Conservation (phyloP, 306 rosid genomes). For the Gastrolobium villosum region DNA sequence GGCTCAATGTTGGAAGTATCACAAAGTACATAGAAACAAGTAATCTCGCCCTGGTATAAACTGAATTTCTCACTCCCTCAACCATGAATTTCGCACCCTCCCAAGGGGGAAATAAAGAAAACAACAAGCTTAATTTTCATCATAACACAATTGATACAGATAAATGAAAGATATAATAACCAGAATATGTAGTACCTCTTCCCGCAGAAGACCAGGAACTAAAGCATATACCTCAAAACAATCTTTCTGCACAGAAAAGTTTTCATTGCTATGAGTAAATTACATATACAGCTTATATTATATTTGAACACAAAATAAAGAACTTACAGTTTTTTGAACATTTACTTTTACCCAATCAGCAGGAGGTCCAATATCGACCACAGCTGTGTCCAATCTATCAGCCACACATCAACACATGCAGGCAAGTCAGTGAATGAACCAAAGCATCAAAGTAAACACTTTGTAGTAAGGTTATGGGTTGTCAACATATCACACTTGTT, state of each 20-base stretch:
- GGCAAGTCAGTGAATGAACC: slow-evolving; percentile 45
- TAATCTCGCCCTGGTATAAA: not conserved
- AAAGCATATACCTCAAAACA: slow-evolving; percentile 96
- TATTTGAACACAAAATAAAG: slow-evolving; percentile 32
- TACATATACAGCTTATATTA: slow-evolving; percentile 23
- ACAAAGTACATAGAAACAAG: slow-evolving; percentile 12
- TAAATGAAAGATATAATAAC: not conserved
- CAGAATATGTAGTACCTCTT: slow-evolving; percentile 75
- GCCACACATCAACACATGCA: slow-evolving; percentile 45
- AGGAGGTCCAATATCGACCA: slow-evolving; percentile 90
- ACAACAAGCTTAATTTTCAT: not conserved
- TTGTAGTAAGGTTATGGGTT: slow-evolving; percentile 29
- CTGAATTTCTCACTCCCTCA: slow-evolving; percentile 24
- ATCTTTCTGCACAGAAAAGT: slow-evolving; percentile 77
- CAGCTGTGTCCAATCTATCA: slow-evolving; percentile 82
- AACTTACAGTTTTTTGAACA: slow-evolving; percentile 93
- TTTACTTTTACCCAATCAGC: slow-evolving; percentile 99
- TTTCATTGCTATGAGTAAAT: slow-evolving; percentile 40
- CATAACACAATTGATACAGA: slow-evolving; percentile 26
- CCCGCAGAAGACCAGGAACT: slow-evolving; percentile 99
- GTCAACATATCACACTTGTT: slow-evolving; percentile 36
- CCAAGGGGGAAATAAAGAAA: slow-evolving; percentile 2
- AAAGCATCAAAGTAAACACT: slow-evolving; percentile 28
- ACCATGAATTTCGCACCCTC: slow-evolving; percentile 16
- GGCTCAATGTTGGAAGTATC: slow-evolving; percentile 12